Evolutionary conservation across 768 basidiomycete genomes (phyloP), one percentile per base, ranked within the genome.

Genomic region (Lactarius quietus): DNA sequence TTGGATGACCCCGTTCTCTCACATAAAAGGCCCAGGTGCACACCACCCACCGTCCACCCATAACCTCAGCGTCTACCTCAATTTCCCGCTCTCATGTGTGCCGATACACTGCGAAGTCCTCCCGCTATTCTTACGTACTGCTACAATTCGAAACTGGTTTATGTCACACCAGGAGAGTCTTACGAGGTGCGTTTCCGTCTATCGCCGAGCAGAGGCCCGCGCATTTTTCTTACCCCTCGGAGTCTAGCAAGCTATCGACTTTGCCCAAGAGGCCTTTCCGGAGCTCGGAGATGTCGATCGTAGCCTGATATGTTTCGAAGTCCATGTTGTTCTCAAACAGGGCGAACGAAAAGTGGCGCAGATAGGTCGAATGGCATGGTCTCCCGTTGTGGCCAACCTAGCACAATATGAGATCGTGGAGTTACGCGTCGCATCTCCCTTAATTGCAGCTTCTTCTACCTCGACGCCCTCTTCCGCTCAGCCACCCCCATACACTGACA

Each of bases 381-480:
- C 59, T 1, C 41, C 56, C 18, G 71, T 75, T 31, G 29, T 71
- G 17, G 9, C 43, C 18, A 60, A 61, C 3, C 70, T 74, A 28
- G 64, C 70, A 3, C 67, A 59, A 3, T 74, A 70, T 66, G 74
- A 75, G 64, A 70, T 75, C 54, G 57, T 75, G n/a, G 71, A 74
- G 38, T 48, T 75, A 62, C 55, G 56, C 55, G 41, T 75, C 67
- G 39, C 26, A 3, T 14, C 20, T 1, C 23, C 18, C 18, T 35
- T 43, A n/a, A 41, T 10, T 33, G 39, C 15, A 45, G 31, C 12
- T n/a, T 6, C 61, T 68, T 18, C 33, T 41, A 8, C 69, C 62
- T 6, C 72, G 70, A 3, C n/a, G n/a, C n/a, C n/a, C n/a, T n/a
- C n/a, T n/a, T n/a, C n/a, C n/a, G n/a, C n/a, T n/a, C n/a, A n/a